Base-by-base conservation (phyloP, 352 stramenopile species). In the Phytophthora cajani region DNA sequence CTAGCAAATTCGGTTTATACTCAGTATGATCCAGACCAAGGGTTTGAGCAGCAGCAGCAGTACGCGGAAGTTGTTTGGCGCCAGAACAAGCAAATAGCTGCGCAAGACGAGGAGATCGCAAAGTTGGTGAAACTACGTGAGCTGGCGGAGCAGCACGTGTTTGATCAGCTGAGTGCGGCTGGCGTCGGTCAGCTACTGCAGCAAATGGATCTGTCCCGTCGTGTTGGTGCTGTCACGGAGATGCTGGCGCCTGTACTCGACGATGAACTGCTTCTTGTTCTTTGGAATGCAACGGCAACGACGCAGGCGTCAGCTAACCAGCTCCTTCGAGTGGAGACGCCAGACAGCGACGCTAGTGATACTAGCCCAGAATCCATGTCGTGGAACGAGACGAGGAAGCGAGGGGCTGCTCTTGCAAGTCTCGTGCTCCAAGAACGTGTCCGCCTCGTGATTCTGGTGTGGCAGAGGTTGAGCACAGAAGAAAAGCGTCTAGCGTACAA, bases 361-460 rank as follows among this genome's bases (percentile, higher is more conserved):
- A 8, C 46, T 5, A 25, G 19, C 0, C 64, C 62, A 8, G 64
- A 66, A 11, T 50, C 32, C 19, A 70, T 77, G 33, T 67, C 67
- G 1, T 67, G 78, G 58, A 54, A 75, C 12, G 65, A 79, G 46
- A 72, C 77, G 16, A 69, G 77, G 27, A 81, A 81, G 19, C 73
- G 77, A 32, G 84, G 77, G 10, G 71, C 79, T 5, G 75, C 64
- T 1, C 66, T 90, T 11, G 80, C 80, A 2, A 81, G 73, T 12
- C 74, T 81, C 4, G 80, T 91, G 17, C 71, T 92, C 0, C 81
- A 90, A 47, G 84, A 91, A 56, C 82, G 85, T n/a, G 82, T 90
- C 12, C 79, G 74, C 0, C 71, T 92, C 2, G 61, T 92, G 47
- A 60, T 85, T 53, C 66, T 75, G 3, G 72, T 87, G 7, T 89